These are phyloP conservation scores for Aspergillus panamensis DNA, from an alignment of 495 filamentous ascomycete species.

Conservation along the genomic window DNA sequence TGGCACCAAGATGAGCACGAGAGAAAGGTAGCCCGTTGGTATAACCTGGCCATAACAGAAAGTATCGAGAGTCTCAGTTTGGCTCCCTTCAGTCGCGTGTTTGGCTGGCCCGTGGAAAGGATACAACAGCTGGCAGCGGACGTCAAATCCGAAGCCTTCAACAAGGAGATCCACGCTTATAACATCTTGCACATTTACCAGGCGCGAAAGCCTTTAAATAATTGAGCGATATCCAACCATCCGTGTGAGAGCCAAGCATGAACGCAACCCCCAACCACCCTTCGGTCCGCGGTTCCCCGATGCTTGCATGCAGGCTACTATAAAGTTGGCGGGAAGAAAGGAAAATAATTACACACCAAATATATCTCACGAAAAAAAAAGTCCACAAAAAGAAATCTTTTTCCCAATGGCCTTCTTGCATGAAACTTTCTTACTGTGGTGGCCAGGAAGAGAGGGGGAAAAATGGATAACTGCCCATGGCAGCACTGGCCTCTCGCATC, in stretches of 20 bases:
- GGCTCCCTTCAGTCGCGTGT: conserved; percentile 68
- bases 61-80: conserved; percentile 72
- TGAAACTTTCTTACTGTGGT: no score
- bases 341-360: not conserved
- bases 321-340: not conserved
- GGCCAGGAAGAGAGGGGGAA: no score
- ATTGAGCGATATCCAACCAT: conserved; percentile 2
- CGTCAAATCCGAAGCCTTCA: conserved; percentile 67
- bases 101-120: conserved; percentile 60
- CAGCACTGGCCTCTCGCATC: no score
- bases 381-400: not conserved
- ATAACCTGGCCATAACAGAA: conserved; percentile 69
- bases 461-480: no score
- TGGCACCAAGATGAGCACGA: conserved; percentile 70
- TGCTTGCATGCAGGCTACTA: not conserved
- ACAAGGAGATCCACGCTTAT: conserved; percentile 64
- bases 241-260: not conserved
- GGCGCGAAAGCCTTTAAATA: conserved; percentile 37
- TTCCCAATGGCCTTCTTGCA: not conserved
- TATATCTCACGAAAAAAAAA: not conserved
- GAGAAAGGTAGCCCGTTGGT: conserved; percentile 78
- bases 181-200: conserved; percentile 64
- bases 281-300: not conserved
- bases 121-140: conserved; percentile 59
- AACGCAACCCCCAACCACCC: not conserved